Evolutionary conservation across 1,284 basidiomycete species (phyloP).

Genomic region (Mycena sp.): DNA sequence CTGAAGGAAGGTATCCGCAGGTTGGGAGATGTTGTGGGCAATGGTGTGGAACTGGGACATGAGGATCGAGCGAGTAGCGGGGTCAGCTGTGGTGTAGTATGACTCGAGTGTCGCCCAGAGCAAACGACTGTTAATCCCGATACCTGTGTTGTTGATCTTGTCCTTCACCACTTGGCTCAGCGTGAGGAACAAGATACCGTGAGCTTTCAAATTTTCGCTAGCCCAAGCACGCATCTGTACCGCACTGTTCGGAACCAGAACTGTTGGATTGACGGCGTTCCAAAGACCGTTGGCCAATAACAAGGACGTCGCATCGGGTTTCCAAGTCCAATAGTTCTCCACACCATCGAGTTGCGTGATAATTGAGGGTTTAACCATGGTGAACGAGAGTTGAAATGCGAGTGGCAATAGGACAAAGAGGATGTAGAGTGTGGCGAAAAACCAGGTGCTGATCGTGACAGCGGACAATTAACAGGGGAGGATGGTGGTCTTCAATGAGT

Average conservation of each 20-base stretch:
- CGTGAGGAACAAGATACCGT: conserved; percentile 6
- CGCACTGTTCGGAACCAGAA: neutral
- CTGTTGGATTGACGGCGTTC: conserved; percentile 5
- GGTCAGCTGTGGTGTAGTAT: neutral
- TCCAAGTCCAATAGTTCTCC: conserved; percentile 10
- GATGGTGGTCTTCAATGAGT: neutral
- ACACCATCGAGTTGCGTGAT: neutral
- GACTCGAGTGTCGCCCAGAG: conserved; percentile 3
- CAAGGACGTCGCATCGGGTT: neutral
- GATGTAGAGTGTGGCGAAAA: neutral
- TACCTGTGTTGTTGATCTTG: conserved; percentile 1
- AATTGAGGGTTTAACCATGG: conserved; percentile 8
- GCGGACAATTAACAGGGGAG: conserved; percentile 3
- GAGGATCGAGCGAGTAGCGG: neutral
- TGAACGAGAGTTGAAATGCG: neutral
- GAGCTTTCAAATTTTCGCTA: neutral
- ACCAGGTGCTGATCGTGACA: conserved; percentile 16
- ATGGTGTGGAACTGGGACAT: neutral
- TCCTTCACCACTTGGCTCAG: neutral
- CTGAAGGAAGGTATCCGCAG: neutral
- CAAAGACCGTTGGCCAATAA: conserved; percentile 3
- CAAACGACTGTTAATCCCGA: neutral
- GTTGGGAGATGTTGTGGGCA: neutral
- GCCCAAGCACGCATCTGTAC: conserved; percentile 8
- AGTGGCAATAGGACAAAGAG: neutral